Evolutionary conservation across 2,329 filamentous ascomycete species (phyloP).

Genomic region (Hortaea werneckii): DNA sequence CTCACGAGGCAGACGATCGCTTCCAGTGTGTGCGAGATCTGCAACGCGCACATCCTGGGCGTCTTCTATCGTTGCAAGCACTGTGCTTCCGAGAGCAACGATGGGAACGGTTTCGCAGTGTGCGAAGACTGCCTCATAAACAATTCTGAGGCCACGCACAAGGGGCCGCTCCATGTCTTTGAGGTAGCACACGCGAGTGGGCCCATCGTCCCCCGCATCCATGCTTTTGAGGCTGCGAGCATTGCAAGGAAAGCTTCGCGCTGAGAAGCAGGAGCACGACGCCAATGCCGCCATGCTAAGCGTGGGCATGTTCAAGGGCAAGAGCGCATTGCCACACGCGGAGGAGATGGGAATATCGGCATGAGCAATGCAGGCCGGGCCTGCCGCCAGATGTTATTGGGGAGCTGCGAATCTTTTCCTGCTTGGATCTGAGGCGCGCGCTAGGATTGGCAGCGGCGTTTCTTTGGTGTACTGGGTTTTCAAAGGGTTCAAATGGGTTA

Average conservation of each 20-base stretch:
- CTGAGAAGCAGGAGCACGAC: neutral
- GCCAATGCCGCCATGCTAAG: neutral
- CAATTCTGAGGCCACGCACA: neutral
- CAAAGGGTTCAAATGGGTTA: no score
- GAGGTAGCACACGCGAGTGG: neutral
- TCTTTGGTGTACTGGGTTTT: no score
- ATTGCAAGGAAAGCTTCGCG: neutral
- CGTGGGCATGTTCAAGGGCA: no score
- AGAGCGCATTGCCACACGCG: no score
- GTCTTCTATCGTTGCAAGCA: slow-evolving; percentile 8
- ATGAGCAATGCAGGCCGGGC: neutral
- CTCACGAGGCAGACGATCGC: neutral
- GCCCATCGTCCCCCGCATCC: neutral
- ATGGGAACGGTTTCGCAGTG: neutral
- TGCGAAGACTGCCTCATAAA: neutral
- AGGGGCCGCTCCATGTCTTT: neutral
- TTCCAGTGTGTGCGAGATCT: neutral
- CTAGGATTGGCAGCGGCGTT: no score
- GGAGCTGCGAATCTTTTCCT: neutral
- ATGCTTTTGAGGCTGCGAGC: neutral
- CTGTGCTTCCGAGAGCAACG: neutral
- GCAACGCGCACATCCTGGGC: slow-evolving; percentile 1
- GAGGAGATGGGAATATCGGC: no score
- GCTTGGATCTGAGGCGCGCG: neutral
- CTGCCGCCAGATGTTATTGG: neutral